A percentile compares a stretch with the other conserved stretches of the same genome.
Conservation (phyloP, 2,329 filamentous ascomycete species). For the Diplodia corticola region DNA sequence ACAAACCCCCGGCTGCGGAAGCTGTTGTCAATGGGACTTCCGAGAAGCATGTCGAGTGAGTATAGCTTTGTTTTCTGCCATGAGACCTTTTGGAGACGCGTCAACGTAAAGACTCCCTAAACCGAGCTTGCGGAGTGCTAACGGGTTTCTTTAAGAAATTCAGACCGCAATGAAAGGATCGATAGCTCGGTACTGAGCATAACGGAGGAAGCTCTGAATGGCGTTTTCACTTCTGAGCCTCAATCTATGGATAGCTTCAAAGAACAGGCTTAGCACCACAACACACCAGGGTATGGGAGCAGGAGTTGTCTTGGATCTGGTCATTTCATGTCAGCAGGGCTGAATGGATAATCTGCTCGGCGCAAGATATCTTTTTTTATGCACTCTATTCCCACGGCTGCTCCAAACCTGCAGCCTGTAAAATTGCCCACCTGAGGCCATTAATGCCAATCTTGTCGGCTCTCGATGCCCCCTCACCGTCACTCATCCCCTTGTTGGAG, state of each 20-base stretch:
- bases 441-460: constrained; percentile 55
- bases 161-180: too few relatives aligned
- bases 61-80: neutral
- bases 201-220: too few relatives aligned
- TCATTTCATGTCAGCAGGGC: neutral
- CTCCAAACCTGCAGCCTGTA: constrained; percentile 62
- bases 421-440: constrained; percentile 63
- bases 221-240: neutral
- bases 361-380: neutral
- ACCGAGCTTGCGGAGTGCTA: too few relatives aligned
- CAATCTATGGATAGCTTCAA: neutral
- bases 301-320: neutral
- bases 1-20: neutral
- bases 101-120: neutral
- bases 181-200: too few relatives aligned
- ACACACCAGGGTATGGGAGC: neutral
- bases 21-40: neutral
- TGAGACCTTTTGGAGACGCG: neutral
- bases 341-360: neutral
- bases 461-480: constrained; percentile 46
- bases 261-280: neutral
- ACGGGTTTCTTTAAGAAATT: too few relatives aligned
- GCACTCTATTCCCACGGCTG: constrained; percentile 1
- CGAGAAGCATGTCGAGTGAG: neutral
- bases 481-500: constrained; percentile 44